Evolutionary conservation across 345 rosid genomes (phyloP).

Genomic region (Murraya koenigii): DNA sequence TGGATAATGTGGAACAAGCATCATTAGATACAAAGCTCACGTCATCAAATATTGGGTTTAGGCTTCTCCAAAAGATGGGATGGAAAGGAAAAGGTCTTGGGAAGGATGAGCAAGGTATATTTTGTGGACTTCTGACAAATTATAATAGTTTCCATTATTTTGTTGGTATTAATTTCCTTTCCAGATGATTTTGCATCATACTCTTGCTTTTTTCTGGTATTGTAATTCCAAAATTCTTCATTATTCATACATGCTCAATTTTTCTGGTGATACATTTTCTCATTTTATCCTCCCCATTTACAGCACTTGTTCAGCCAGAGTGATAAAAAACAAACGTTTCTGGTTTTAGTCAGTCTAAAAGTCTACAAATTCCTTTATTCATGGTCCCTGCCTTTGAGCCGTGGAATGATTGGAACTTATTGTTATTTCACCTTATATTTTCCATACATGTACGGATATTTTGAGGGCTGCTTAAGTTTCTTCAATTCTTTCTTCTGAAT

Average conservation of each 20-base stretch:
- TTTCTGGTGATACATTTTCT: not conserved
- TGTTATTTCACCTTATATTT: not conserved
- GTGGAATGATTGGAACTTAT: not conserved
- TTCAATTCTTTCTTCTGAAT: not conserved
- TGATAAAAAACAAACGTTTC: not conserved
- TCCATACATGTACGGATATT: not conserved
- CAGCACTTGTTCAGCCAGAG: not conserved
- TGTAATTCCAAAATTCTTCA: not conserved
- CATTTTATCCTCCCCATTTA: not conserved
- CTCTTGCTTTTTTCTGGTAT: not conserved
- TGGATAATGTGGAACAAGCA: constrained; percentile 91
- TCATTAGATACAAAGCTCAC: constrained; percentile 73
- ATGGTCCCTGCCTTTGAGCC: not conserved
- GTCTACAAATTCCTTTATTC: not conserved
- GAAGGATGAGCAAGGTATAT: constrained; percentile 86
- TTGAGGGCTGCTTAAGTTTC: not conserved
- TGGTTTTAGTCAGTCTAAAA: not conserved
- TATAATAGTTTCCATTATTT: not conserved
- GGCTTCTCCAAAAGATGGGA: constrained; percentile 98
- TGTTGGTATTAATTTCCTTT: not conserved
- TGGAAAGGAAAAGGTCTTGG: constrained; percentile 99
- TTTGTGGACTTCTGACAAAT: not conserved
- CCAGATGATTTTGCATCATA: not conserved
- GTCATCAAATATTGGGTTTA: constrained; percentile 86
- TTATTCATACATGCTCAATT: not conserved